Base-by-base conservation (phyloP, 2,329 filamentous ascomycete species). In the Periglandula ipomoeae region DNA sequence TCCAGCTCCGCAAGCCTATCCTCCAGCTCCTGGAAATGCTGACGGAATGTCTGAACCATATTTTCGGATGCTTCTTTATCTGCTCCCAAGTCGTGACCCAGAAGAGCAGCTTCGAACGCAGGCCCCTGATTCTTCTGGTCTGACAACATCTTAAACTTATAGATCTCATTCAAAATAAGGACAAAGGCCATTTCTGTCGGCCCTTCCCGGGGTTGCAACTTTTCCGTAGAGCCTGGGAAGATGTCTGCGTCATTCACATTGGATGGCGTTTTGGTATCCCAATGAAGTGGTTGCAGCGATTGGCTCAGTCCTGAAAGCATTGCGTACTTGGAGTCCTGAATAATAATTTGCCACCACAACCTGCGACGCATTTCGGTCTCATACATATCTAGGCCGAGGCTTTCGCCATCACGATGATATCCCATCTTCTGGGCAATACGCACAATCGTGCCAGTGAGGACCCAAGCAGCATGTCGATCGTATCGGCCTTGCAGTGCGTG, bases 401-500 rank as follows among this genome's bases (percentile, higher is more conserved):
- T 61, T 51, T 75, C 73, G 32, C 79, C 81, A 51, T 85, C 81
- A 11, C 78, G 72, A 52, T 85, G 80, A 43, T 85, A 70, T 1
- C 82, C 82, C 72, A 85, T 81, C 58, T 82, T 81, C 58, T 84
- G 78, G 1, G 80, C 81, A 46, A 85, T 79, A 19, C 82, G 74
- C 30, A 85, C 70, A 5, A 79, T 70, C 15, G 80, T 69, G 4
- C 81, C 81, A 46, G 77, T 79, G 20, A 84, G 58, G 39, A 82
- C 73, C 77, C 79, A 83, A 4, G 76, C 69, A 2, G 76, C 74
- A 54, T 82, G 78, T 3, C 74, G 72, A 52, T 81, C 76, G 56
- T 79, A 79, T 5, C 75, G 73, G 30, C 77, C 76, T 46, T 79
- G 71, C 1, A 82, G 65, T 1, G 78, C 78, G 43, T 76, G 62